Base-by-base conservation (phyloP, 139 green algal species). In the Ettlia oleoabundans region DNA sequence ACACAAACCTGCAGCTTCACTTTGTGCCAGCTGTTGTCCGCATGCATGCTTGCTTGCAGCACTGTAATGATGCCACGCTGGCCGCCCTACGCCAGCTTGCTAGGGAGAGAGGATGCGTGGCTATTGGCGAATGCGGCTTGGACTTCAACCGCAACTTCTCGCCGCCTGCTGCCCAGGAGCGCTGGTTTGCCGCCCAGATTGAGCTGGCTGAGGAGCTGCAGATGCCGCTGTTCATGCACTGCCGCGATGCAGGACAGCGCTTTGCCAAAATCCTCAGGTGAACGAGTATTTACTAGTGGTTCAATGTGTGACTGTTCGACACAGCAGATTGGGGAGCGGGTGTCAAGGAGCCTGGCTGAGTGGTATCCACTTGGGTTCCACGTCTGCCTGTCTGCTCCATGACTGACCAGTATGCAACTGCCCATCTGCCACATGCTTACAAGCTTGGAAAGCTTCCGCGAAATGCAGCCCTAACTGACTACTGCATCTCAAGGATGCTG, bases 81-180 rank as follows among this genome's bases (percentile, higher is more conserved):
- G 35, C 32, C 0, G 37, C 81, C 33, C 86, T 96, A 66, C 65
- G 79, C 15, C 22, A 84, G 30, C 76, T 95, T 32, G 89, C 89
- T 3, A 24, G 37, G 0, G 79, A 93, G 38, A 67, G 82, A 15
- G 76, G 85, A 22, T 94, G 85, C 67, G 89, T 91, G 26, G 90
- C 90, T 3, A 84, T 94, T 18, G 90, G 92, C 3, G 93, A 96
- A 75, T 93, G 88, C 69, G 93, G 93, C 0, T 85, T 96, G 5
- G 93, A 96, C 85, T 96, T 94, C 89, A 94, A 95, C 69, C 85
- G 93, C 28, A 95, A 94, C 80, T 96, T 95, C 74, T 90, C 80
- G 53, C 90, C 91, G 0, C 90, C 86, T 7, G 88, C 90, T 19
- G 89, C 92, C n/a, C 93, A 96, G 85, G 82, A 89, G 81, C 21